These are phyloP conservation scores for Sporothrix phasma DNA, from an alignment of 2,329 filamentous ascomycete species.

Conservation along the genomic window DNA sequence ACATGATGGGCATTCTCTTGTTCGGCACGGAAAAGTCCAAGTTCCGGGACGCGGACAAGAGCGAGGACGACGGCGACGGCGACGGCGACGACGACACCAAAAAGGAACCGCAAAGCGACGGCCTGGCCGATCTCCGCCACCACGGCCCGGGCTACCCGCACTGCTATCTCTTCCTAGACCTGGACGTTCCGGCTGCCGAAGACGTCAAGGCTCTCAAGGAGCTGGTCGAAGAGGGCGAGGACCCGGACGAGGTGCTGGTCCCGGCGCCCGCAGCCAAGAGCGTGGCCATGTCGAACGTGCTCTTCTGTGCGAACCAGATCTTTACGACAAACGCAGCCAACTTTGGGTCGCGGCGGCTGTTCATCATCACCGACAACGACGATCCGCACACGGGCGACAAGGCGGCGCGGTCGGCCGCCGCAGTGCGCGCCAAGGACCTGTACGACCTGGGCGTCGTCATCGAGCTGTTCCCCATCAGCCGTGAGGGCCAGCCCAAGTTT, in stretches of 20 bases:
- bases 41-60: conserved; percentile 41
- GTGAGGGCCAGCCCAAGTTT: conserved; percentile 54
- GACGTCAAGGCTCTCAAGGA: conserved; percentile 73
- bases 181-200: conserved; percentile 76
- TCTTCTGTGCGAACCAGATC: conserved; percentile 93
- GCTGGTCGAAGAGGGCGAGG: conserved; percentile 69
- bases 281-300: conserved; percentile 74
- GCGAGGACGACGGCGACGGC: background rate
- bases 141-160: conserved; percentile 65
- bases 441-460: conserved; percentile 90
- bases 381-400: conserved; percentile 69
- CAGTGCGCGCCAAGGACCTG: conserved; percentile 83
- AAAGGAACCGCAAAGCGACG: background rate
- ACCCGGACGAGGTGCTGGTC: conserved; percentile 56
- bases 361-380: conserved; percentile 92
- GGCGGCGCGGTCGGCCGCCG: conserved; percentile 61
- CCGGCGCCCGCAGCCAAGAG: conserved; percentile 50
- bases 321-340: conserved; percentile 93
- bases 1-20: conserved; percentile 92
- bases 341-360: conserved; percentile 85
- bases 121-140: background rate
- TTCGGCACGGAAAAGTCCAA: conserved; percentile 84
- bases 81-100: conserved; percentile 33
- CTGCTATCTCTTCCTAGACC: conserved; percentile 82
- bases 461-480: conserved; percentile 84